These are phyloP conservation scores for Alternaria brassicicola DNA, from an alignment of 2,329 filamentous ascomycete genomes.

Conservation along the genomic window DNA sequence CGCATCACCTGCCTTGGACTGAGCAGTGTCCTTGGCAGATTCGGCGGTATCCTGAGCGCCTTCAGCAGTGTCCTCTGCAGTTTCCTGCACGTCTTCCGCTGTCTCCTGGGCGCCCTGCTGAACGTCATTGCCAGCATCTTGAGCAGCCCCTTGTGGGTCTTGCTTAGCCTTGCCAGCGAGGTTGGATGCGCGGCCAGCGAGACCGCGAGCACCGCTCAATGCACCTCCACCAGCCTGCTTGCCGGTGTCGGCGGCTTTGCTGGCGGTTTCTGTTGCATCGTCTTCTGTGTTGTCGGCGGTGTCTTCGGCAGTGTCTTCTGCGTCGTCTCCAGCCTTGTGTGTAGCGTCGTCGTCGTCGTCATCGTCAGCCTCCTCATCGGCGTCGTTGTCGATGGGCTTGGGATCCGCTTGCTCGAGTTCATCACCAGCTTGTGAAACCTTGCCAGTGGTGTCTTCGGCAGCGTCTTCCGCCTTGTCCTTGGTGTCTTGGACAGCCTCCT, in stretches of 20 bases:
- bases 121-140: slow-evolving; percentile 46
- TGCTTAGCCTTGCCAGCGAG: slow-evolving; percentile 52
- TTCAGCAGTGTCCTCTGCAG: slow-evolving; percentile 38
- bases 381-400: slow-evolving; percentile 52
- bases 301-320: slow-evolving; percentile 50
- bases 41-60: too few species aligned
- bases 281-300: slow-evolving; percentile 50
- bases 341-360: slow-evolving; percentile 50
- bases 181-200: slow-evolving; percentile 55
- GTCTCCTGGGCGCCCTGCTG: slow-evolving; percentile 44
- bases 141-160: slow-evolving; percentile 46
- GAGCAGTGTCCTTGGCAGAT: slow-evolving; percentile 46
- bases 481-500: slow-evolving; percentile 43
- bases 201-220: slow-evolving; percentile 53
- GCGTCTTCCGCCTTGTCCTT: slow-evolving; percentile 46
- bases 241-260: slow-evolving; percentile 43
- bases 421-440: slow-evolving; percentile 55
- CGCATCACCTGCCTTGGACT: slow-evolving; percentile 52
- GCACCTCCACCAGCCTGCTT: slow-evolving; percentile 48
- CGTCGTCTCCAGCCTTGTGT: slow-evolving; percentile 55
- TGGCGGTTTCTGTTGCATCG: slow-evolving; percentile 45
- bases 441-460: slow-evolving; percentile 51
- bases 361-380: slow-evolving; percentile 30
- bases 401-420: slow-evolving; percentile 55
- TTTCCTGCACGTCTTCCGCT: slow-evolving; percentile 29